These are phyloP conservation scores for Aspergillus fumigatiaffinis DNA, from an alignment of 2,329 filamentous ascomycete genomes.

Conservation along the genomic window DNA sequence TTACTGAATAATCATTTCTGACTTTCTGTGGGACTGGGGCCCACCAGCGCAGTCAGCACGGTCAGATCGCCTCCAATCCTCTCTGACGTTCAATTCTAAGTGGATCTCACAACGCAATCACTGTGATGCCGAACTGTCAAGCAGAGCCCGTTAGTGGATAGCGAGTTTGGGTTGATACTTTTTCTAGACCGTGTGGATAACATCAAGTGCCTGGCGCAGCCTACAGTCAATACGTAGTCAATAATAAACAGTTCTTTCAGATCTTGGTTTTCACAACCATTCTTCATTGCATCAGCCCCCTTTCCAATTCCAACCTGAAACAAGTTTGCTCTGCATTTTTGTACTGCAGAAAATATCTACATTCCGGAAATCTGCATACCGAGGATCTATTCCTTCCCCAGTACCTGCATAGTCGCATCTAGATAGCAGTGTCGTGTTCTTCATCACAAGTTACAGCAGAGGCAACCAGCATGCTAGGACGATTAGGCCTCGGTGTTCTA, in stretches of 20 bases:
- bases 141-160: neutral
- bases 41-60: conserved; percentile 1
- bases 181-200: neutral
- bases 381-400: neutral
- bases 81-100: conserved; percentile 1
- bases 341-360: neutral
- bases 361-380: neutral
- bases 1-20: neutral
- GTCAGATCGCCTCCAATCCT: conserved; percentile 9
- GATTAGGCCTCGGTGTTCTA: conserved; percentile 27
- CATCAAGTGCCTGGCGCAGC: neutral
- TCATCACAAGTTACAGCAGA: neutral
- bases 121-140: neutral
- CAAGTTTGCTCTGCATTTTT: neutral
- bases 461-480: conserved; percentile 25
- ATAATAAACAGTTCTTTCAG: neutral
- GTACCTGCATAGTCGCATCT: neutral
- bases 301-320: neutral
- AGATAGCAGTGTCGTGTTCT: neutral
- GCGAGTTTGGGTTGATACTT: neutral
- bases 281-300: neutral
- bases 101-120: neutral
- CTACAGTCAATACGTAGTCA: neutral
- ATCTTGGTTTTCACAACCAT: neutral
- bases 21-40: neutral